Conservation (phyloP, 257 asterid genomes). For the Penstemon newberryi region DNA sequence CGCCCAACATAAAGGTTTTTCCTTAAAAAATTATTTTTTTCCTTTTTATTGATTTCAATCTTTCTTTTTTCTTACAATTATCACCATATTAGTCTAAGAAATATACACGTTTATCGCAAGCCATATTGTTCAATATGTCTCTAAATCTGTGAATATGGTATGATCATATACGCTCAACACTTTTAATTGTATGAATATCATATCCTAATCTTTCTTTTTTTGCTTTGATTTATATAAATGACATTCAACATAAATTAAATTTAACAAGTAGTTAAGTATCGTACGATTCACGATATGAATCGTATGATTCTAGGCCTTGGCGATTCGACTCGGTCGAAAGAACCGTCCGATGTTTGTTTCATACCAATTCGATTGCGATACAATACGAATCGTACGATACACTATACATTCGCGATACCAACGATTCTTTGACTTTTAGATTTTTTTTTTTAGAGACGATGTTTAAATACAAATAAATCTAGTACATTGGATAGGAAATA, state of each 20-base stretch:
- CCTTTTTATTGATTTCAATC: slow-evolving; percentile 28
- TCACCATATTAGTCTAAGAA: neutral
- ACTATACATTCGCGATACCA: no score
- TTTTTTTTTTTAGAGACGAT: no score
- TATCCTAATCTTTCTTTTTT: slow-evolving; percentile 26
- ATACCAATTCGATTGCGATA: no score
- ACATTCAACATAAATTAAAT: neutral
- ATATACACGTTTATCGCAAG: slow-evolving; percentile 23
- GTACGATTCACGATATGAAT: no score
- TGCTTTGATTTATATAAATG: slow-evolving; percentile 5
- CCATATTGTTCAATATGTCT: neutral
- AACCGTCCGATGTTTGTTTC: no score
- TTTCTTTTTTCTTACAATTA: neutral
- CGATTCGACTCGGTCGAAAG: no score
- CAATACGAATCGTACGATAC: no score
- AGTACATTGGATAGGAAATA: no score
- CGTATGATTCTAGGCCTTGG: no score
- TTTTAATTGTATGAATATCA: slow-evolving; percentile 15
- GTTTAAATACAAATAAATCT: no score
- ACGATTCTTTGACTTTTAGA: no score
- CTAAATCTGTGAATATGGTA: neutral
- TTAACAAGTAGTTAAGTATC: no score
- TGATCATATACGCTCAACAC: slow-evolving; percentile 6
- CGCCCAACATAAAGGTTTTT: slow-evolving; percentile 70
- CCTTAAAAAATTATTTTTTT: slow-evolving; percentile 18